Percentiles rank a stretch among this genome's conserved stretches.
phyloP scores from a whole-genome alignment of 768 basidiomycete genomes.

The Kwoniella sp. region DNA sequence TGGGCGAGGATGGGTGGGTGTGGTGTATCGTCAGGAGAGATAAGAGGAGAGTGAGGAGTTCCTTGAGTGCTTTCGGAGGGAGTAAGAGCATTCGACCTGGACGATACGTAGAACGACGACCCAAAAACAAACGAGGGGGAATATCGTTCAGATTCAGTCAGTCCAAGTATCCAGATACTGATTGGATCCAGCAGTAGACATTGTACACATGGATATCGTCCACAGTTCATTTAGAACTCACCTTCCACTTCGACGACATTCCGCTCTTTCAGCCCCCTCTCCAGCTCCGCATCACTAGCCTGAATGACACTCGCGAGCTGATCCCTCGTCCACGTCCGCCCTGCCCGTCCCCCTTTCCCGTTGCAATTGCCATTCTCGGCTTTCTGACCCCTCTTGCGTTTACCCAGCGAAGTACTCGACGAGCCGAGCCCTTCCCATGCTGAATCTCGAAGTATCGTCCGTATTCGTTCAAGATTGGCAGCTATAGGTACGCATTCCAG shows the following conservation, averaged over 20 bases:
- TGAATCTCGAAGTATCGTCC: constrained; percentile 64
- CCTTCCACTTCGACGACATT: constrained; percentile 75
- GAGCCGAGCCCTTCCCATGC: constrained; percentile 68
- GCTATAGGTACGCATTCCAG: constrained; percentile 78
- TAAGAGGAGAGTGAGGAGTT: constrained; percentile 70
- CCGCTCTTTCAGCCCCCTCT: constrained; percentile 65
- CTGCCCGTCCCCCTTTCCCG: constrained; percentile 46
- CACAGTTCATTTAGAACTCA: constrained; percentile 46
- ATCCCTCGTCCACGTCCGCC: constrained; percentile 62
- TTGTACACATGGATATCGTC: not conserved
- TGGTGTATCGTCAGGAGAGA: constrained; percentile 68
- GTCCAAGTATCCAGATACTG: too few species aligned
- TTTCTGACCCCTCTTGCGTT: constrained; percentile 46
- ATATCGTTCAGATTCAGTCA: too few species aligned
- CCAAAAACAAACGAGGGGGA: not conserved
- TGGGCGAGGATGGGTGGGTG: constrained; percentile 3
- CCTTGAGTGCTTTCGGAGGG: constrained; percentile 58
- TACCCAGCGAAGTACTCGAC: not conserved
- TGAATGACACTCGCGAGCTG: constrained; percentile 71
- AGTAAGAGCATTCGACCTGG: constrained; percentile 75
- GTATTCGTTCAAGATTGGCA: constrained; percentile 72
- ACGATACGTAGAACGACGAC: not conserved
- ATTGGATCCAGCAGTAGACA: too few species aligned
- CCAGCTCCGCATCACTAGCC: constrained; percentile 77
- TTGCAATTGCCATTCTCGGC: constrained; percentile 43